Conservation (phyloP, 352 stramenopile genomes). For the Phytophthora megakarya region DNA sequence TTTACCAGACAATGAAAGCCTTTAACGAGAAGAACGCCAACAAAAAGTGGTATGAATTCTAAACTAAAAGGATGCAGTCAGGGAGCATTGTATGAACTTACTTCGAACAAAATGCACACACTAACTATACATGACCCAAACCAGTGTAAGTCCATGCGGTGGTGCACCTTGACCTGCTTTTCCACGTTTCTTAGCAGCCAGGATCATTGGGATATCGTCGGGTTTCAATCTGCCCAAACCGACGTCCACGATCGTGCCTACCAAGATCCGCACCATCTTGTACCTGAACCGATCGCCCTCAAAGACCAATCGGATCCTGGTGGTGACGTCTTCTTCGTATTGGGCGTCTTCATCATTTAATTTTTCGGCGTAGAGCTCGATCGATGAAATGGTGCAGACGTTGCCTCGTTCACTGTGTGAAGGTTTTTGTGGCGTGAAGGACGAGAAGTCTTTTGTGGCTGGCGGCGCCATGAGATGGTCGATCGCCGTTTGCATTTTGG, state of each 20-base stretch:
- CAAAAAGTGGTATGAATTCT: constrained; percentile 90
- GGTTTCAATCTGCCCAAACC: constrained; percentile 53
- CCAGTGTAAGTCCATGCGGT: constrained; percentile 66
- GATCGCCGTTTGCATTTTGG: constrained; percentile 54
- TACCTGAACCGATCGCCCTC: constrained; percentile 81
- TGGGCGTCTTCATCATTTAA: constrained; percentile 16
- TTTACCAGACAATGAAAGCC: constrained; percentile 85
- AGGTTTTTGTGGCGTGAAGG: constrained; percentile 64
- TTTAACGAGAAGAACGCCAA: constrained; percentile 86
- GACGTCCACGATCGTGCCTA: constrained; percentile 80
- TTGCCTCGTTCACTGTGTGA: constrained; percentile 49
- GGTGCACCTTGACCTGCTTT: constrained; percentile 71
- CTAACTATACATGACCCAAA: constrained; percentile 38
- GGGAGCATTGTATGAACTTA: constrained; percentile 4
- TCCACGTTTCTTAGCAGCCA: constrained; percentile 54
- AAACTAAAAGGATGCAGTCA: constrained; percentile 5
- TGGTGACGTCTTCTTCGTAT: constrained; percentile 36
- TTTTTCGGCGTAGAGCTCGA: constrained; percentile 42
- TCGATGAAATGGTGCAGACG: constrained; percentile 49
- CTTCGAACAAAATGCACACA: constrained; percentile 22
- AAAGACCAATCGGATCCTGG: constrained; percentile 55
- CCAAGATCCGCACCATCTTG: constrained; percentile 87
- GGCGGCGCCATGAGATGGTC: constrained; percentile 36
- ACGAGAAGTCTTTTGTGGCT: constrained; percentile 62
- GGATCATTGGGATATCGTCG: constrained; percentile 47